Conservation (phyloP, 2,329 filamentous ascomycete genomes). For the Aspergillus ibericus region DNA sequence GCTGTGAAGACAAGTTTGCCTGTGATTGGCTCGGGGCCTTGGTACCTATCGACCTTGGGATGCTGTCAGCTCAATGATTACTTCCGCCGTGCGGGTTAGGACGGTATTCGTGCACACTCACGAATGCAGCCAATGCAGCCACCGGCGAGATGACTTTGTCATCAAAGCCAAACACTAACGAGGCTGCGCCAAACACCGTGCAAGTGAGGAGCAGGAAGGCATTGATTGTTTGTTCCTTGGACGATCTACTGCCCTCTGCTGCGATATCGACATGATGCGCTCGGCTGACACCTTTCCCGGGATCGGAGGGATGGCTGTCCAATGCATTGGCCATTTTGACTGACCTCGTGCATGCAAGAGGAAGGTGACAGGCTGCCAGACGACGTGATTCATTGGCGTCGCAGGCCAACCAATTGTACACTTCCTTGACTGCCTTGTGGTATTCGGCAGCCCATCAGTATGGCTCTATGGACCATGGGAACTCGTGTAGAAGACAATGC, state of each 20-base stretch:
- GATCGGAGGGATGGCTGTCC: not conserved
- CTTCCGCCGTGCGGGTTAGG: not conserved
- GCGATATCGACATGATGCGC: conserved; percentile 25
- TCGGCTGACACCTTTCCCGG: conserved; percentile 1
- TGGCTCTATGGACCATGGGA: not conserved
- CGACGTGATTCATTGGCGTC: not conserved
- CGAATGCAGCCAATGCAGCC: conserved; percentile 29
- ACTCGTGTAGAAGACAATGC: not conserved
- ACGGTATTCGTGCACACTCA: conserved; percentile 14
- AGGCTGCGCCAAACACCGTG: conserved; percentile 30
- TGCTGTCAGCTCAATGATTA: not conserved
- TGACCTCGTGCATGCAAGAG: not conserved
- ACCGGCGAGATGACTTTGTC: conserved; percentile 36
- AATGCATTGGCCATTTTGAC: not conserved
- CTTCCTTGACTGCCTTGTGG: not conserved
- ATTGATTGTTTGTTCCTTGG: conserved; percentile 25
- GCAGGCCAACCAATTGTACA: not conserved
- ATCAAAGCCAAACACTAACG: conserved; percentile 36
- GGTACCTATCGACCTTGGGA: conserved; percentile 30
- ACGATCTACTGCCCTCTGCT: not conserved
- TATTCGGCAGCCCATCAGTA: not conserved
- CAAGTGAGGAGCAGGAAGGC: conserved; percentile 28
- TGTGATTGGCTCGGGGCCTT: conserved; percentile 28
- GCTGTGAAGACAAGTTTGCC: conserved; percentile 29
- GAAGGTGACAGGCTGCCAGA: not conserved